Conservation (phyloP, 202 grass and related monocot genomes). For the Musa balbisiana region DNA sequence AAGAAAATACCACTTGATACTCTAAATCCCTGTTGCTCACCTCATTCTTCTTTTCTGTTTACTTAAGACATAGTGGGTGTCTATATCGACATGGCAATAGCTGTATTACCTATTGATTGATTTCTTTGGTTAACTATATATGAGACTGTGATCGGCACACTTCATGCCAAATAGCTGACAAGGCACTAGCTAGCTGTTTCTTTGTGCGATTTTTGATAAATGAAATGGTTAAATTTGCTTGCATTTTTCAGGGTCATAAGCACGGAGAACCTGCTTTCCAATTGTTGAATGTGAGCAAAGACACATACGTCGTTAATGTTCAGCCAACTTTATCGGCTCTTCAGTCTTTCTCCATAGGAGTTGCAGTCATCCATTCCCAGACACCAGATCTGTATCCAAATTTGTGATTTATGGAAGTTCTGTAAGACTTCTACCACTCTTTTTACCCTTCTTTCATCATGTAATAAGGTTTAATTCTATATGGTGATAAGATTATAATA, state of each 20-base stretch:
- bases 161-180: no score
- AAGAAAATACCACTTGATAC: no score
- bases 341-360: slow-evolving; percentile 31
- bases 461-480: no score
- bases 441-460: no score
- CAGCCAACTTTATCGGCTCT: slow-evolving; percentile 27
- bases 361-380: slow-evolving; percentile 33
- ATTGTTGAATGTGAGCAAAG: slow-evolving; percentile 24
- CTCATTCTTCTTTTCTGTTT: no score
- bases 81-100: no score
- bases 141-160: no score
- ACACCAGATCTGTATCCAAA: slow-evolving; percentile 19
- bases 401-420: background rate
- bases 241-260: slow-evolving; percentile 28
- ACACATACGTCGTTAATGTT: slow-evolving; percentile 15
- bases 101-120: background rate
- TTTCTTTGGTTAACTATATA: background rate
- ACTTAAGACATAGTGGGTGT: no score
- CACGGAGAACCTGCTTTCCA: slow-evolving; percentile 17
- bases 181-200: no score
- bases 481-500: background rate
- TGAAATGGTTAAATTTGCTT: background rate
- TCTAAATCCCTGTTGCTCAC: no score
- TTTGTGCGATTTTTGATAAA: no score
- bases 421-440: no score